These are phyloP conservation scores for Pleurotus giganteus DNA, from an alignment of 768 basidiomycete species.

Conservation along the genomic window DNA sequence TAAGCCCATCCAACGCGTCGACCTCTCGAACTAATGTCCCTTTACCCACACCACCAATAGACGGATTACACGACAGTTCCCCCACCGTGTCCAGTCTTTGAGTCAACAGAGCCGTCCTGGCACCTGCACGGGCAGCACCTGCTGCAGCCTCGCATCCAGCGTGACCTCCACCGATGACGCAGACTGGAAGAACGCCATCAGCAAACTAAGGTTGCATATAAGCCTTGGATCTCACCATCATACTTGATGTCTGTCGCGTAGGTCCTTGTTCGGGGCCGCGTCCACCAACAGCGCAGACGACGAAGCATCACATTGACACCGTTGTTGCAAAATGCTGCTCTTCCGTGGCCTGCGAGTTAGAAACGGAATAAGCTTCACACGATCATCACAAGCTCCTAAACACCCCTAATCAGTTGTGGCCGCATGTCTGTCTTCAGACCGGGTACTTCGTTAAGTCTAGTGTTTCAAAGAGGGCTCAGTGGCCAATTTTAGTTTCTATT, in stretches of 20 bases:
- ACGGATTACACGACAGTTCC: conserved; percentile 86
- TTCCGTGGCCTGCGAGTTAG: too few species aligned
- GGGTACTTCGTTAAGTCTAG: too few species aligned
- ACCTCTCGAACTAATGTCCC: conserved; percentile 90
- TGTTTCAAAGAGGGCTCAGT: too few species aligned
- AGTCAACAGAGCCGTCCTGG: conserved; percentile 77
- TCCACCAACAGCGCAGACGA: too few species aligned
- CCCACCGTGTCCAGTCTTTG: conserved; percentile 82
- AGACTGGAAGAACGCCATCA: conserved; percentile 43
- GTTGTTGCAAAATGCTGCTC: too few species aligned
- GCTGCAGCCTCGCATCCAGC: conserved; percentile 92
- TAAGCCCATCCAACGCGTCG: conserved; percentile 86
- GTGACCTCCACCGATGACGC: conserved; percentile 90
- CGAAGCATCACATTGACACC: too few species aligned
- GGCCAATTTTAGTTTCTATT: too few species aligned
- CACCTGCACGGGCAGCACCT: conserved; percentile 80
- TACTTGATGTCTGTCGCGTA: not conserved
- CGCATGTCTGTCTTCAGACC: too few species aligned
- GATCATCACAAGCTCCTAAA: too few species aligned
- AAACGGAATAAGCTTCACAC: too few species aligned
- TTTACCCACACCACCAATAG: conserved; percentile 90
- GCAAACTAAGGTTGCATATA: not conserved
- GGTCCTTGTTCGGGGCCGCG: too few species aligned
- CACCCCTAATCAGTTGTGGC: too few species aligned
- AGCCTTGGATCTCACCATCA: not conserved